Base-by-base conservation (phyloP, 2,329 filamentous ascomycete species). In the Emmonsia crescens region DNA sequence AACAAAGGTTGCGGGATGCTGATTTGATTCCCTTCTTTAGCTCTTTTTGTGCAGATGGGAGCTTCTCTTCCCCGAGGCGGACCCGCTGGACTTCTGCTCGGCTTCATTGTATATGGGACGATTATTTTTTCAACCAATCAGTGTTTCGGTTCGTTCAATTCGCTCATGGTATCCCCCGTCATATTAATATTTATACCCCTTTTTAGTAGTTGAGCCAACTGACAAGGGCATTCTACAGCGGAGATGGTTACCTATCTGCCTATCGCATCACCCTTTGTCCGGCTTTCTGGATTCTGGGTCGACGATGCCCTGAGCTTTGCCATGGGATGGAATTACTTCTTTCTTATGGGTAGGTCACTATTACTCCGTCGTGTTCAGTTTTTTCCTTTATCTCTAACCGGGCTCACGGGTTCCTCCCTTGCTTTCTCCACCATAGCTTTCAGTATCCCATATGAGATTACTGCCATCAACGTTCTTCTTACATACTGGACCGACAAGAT, bases 401-500 rank as follows among this genome's bases (percentile, higher is more conserved):
- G 27, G 8, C 31, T 31, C 9, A 9, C 8, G 44, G n/a, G 48
- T 52, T 29, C 27, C 31, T 51, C 48, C 29, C 29, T 29, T 8
- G 16, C 14, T 51, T 27, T 60, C 10, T 31, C 51, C 62, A 12
- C 29, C 40, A 21, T 48, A 69, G 68, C 68, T 10, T 61, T 69
- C 9, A 64, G 60, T 2, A 71, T 74, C 21, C 73, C 72, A 0
- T 75, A 72, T 58, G 75, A 77, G 60, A 74, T 77, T 44, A 70
- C 68, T 14, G 75, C 75, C 1, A 67, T 76, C 14, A 75, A 74
- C 61, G 65, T 76, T 8, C 70, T 77, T 24, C 65, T 77, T 19
- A 73, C 69, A 0, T 74, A 71, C 63, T 74, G 73, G 72, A 73
- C 72, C 8, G 74, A 77, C 63, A 69, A 73, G 36, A 69, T 77